Base-by-base conservation (phyloP, 2,329 filamentous ascomycete genomes). In the Alternaria dauci region DNA sequence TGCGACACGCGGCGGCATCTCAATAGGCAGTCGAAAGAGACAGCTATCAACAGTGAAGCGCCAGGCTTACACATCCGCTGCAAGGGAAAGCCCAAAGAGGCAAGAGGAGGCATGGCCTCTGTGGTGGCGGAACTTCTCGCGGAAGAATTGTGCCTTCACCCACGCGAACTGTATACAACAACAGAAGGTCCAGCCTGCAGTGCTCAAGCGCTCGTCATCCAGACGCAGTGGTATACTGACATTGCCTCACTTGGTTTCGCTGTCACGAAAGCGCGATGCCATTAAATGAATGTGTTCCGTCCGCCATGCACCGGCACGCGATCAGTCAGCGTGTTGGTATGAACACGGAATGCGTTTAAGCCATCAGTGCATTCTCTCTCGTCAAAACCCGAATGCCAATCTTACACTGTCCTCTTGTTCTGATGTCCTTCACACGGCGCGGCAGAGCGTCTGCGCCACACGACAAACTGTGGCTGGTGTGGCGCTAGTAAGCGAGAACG, bases 401-500 rank as follows among this genome's bases (percentile, higher is more conserved):
- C 20, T 41, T 18, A 9, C n/a, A 41, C 12, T 3, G 5, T 41
- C 3, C 8, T 41, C 11, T 36, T 36, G 32, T 36, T 48, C 16
- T 5, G 14, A 30, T 48, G 30, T 48, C 34, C 46, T 48, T 36
- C 46, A 23, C 18, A 9, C 39, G 5, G 18, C 39, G 38, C 30
- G 36, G 50, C 36, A 18, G 8, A 30, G n/a, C 38, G 8, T 11
- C 14, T 32, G 6, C 50, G 50, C 50, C 50, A 52, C 50, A 42
- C 12, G 20, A 25, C 14, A 28, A 20, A 18, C 14, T 25, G 50
- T 52, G 50, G 50, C 50, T 52, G 38, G 50, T 52, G 36, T 52
- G 50, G 50, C 50, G 50, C 50, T 52, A 41, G 50, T 53, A 53
- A 43, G 38, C 51, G 51, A 53, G 38, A 50, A 50, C 46, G 46